Base-by-base conservation (phyloP, 116 monocot species). In the Thalassia testudinum region DNA sequence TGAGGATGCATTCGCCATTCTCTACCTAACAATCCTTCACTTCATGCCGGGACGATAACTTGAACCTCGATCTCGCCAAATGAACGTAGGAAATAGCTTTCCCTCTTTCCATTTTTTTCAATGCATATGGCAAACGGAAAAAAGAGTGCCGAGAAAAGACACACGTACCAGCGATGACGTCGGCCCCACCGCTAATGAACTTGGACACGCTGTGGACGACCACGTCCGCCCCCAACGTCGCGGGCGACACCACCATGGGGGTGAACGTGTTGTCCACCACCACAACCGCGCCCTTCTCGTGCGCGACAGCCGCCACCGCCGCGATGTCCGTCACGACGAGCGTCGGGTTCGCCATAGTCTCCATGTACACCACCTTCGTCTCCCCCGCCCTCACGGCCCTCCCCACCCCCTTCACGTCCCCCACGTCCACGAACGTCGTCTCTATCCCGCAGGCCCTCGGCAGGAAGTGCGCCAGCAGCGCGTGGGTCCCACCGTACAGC, bases 201-300 rank as follows among this genome's bases (percentile, higher is more conserved):
- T 89, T 89, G 51, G 89, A 77, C 24, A 83, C 80, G 57, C 83
- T 89, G 54, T 89, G 89, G 0, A 87, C 70, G 44, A 92, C 83
- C 37, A 92, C 83, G 56, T 92, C 87, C 5, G 87, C 92, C 7
- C 92, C 92, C 28, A 92, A 52, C 57, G 64, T 67, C 4, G 92
- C 92, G 42, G 92, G 92, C 29, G 92, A 92, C 13, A 87, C 59
- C 22, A 93, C 81, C 83, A 93, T 78, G 21, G 92, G 92, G 21
- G 83, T 66, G 66, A 93, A 93, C 8, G 93, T 93, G 66, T 93
- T 93, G 54, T 93, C 93, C 10, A 93, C 87, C 22, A 93, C 93
- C 24, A 87, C 59, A 66, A 72, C 68, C 53, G 74, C 78, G 21
- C 93, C 93, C 50, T 73, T 78, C 69, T 81, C 80, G 63, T 70